Evolutionary conservation across 2,329 filamentous ascomycete species (phyloP).

Genomic region (Ilyonectria mors-panacis): DNA sequence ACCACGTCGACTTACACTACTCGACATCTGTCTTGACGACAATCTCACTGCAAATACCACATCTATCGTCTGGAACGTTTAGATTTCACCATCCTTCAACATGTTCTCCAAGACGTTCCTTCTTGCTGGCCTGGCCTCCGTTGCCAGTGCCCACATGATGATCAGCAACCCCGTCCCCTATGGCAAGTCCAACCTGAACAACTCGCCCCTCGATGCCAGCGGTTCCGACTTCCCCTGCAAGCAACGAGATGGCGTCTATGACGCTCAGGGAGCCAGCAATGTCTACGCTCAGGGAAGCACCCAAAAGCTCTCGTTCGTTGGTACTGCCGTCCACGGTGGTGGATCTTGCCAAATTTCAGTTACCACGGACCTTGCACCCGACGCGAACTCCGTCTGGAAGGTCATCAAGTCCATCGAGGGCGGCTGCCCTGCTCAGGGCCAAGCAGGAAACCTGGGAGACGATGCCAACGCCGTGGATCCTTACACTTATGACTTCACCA

Average conservation of each 20-base stretch:
- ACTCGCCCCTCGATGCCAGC: slow-evolving; percentile 72
- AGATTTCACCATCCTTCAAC: slow-evolving; percentile 54
- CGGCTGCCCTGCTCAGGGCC: slow-evolving; percentile 79
- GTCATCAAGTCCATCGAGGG: slow-evolving; percentile 92
- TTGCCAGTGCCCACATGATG: slow-evolving; percentile 81
- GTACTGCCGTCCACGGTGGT: slow-evolving; percentile 86
- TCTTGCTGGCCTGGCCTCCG: slow-evolving; percentile 69
- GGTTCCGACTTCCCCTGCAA: slow-evolving; percentile 91
- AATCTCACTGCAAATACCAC: slow-evolving; percentile 41
- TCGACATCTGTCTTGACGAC: slow-evolving; percentile 49
- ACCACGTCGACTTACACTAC: slow-evolving; percentile 35
- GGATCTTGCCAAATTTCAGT: slow-evolving; percentile 93
- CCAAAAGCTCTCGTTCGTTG: slow-evolving; percentile 73
- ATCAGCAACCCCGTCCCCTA: slow-evolving; percentile 80
- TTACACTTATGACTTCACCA: slow-evolving; percentile 76
- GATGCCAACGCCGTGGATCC: slow-evolving; percentile 62
- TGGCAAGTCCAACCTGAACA: slow-evolving; percentile 59
- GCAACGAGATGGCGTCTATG: slow-evolving; percentile 62
- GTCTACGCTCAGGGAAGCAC: slow-evolving; percentile 65
- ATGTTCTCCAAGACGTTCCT: slow-evolving; percentile 68
- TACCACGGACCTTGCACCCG: slow-evolving; percentile 82
- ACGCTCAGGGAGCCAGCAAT: slow-evolving; percentile 66
- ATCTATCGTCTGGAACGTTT: slow-evolving; percentile 53
- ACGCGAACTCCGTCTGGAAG: slow-evolving; percentile 80
- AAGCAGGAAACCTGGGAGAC: slow-evolving; percentile 70